Percentiles rank a stretch among this genome's conserved stretches.
Conservation (phyloP, 805 yeast genomes). For the Nematodospora valgi region DNA sequence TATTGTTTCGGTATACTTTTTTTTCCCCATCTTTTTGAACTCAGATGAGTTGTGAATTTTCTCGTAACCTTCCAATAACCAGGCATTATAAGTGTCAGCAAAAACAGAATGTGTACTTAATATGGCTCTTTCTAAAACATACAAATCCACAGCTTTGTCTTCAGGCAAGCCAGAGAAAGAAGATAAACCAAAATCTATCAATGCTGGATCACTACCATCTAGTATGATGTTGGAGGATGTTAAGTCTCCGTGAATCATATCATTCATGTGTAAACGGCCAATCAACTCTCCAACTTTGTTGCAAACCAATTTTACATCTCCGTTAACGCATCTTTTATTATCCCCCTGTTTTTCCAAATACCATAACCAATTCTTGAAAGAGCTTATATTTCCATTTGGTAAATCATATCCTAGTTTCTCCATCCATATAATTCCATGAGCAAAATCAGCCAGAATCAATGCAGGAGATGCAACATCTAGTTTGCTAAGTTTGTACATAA, state of each 20-base stretch:
- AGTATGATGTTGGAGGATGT: conserved; percentile 85
- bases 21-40: conserved; percentile 26
- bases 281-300: conserved; percentile 60
- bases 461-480: conserved; percentile 69
- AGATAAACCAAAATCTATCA: conserved; percentile 92
- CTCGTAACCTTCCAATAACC: conserved; percentile 73
- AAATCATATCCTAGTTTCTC: conserved; percentile 63
- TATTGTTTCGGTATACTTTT: conserved; percentile 51
- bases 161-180: conserved; percentile 73
- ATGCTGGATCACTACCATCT: conserved; percentile 38
- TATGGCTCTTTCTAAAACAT: conserved; percentile 90
- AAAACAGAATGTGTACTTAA: conserved; percentile 83
- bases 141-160: conserved; percentile 95
- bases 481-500: conserved; percentile 53
- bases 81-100: conserved; percentile 58
- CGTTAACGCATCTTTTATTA: conserved; percentile 21
- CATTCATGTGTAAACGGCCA: conserved; percentile 69
- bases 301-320: conserved; percentile 43
- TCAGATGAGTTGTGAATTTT: conserved; percentile 29
- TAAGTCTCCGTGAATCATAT: conserved; percentile 89
- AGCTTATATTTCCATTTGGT: conserved; percentile 51
- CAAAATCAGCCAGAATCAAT: conserved; percentile 70
- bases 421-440: conserved; percentile 86
- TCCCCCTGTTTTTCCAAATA: conserved; percentile 35
- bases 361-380: conserved; percentile 77